Evolutionary conservation across 805 yeast genomes (phyloP), one percentile per base, ranked within the genome.

Genomic region (Kurtzmaniella cleridarum): DNA sequence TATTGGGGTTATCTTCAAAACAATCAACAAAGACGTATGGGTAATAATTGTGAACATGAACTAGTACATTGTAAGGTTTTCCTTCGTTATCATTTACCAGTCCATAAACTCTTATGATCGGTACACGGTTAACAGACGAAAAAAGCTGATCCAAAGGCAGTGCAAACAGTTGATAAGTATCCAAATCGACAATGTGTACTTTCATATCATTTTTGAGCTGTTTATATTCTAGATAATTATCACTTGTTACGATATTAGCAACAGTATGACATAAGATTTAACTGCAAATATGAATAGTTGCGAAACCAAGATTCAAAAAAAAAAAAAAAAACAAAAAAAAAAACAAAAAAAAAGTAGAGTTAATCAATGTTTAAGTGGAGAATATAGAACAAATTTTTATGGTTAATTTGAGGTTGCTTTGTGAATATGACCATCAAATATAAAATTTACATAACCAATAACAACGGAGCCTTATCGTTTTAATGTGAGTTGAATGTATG

Each of bases 11-110:
- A 1, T 59, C 53, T 1, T 79, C 83, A 32, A 64, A 66, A 51
- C 81, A 81, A 27, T 76, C 78, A 2, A 90, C 66, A 53, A 73
- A 89, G 2, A 91, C 47, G 53, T 91, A 93, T 0, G 98, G 98
- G 46, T 72, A 86, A 14, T 76, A 76, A 30, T 91, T 90, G 62
- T 90, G 98, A 8, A 93, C 64, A 56, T 93, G 96, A 1, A 84
- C 74, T 11, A 68, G 39, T 1, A 59, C 46, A 42, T 61, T 60
- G 46, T 51, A 61, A n/a, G 32, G 7, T 20, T 20, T 20, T 5
- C 24, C 24, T 8, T 20, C 15, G 10, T 28, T 28, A 12, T 28
- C 30, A 12, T n/a, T 28, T 5, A n/a, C 10, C 30, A 32, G 34
- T 0, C 97, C 98, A 61, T 78, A 93, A 0, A 93, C 60, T 35